phyloP scores from a whole-genome alignment of 2,329 filamentous ascomycete species.

The Fusarium begoniae region DNA sequence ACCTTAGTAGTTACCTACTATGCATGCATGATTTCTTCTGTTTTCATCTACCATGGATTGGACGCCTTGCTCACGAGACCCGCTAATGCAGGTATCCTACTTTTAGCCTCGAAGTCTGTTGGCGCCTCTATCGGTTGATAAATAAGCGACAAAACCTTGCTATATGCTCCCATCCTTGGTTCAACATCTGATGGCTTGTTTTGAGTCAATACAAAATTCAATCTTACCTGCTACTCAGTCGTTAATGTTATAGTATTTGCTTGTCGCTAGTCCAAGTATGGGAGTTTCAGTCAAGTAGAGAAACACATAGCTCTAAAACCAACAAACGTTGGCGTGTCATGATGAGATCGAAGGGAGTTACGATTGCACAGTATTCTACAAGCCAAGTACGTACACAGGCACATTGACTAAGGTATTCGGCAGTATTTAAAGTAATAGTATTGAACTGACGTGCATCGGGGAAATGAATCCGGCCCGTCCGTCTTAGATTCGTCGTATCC shows the following conservation, averaged over 20 bases:
- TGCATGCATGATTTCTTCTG: neutral
- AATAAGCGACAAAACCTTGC: neutral
- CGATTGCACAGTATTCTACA: neutral
- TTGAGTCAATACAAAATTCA: neutral
- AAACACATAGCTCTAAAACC: neutral
- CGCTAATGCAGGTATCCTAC: neutral
- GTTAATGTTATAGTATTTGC: neutral
- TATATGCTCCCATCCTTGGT: neutral
- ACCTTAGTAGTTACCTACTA: neutral
- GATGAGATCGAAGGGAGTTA: neutral
- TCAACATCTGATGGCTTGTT: neutral
- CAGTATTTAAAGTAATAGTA: constrained; percentile 7
- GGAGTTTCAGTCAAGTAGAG: neutral
- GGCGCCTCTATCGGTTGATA: neutral
- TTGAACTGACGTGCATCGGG: constrained; percentile 21
- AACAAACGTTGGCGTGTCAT: neutral
- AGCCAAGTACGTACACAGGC: neutral
- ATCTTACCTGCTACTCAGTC: neutral
- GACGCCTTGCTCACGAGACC: neutral
- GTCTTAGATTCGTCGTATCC: neutral
- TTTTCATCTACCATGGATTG: neutral
- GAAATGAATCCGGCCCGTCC: constrained; percentile 5
- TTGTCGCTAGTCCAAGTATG: neutral
- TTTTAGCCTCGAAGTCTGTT: neutral
- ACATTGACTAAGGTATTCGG: constrained; percentile 2